Evolutionary conservation across 805 yeast species (phyloP).

Genomic region (Tetrapisispora namnaoensis): DNA sequence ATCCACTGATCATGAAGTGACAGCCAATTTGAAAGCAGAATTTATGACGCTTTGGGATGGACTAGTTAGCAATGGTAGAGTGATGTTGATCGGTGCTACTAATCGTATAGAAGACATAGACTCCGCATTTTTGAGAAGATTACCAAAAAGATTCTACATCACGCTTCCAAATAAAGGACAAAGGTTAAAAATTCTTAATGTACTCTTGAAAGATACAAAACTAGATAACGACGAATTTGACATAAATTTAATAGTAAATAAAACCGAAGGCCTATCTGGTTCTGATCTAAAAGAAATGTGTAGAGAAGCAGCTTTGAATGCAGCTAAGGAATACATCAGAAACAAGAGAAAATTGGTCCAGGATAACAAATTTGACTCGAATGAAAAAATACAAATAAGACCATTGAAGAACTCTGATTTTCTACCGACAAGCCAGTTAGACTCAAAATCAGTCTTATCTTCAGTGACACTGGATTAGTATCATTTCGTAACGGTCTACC

Average conservation of each 20-base stretch:
- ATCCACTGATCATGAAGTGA: slow-evolving; percentile 85
- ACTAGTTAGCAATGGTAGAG: slow-evolving; percentile 60
- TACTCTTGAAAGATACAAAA: slow-evolving; percentile 56
- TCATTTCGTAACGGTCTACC: background rate
- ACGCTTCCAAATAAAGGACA: slow-evolving; percentile 60
- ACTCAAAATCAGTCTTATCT: slow-evolving; percentile 15
- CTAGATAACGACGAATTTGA: slow-evolving; percentile 50
- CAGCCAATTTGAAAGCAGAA: slow-evolving; percentile 89
- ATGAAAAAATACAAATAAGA: slow-evolving; percentile 38
- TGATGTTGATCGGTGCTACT: slow-evolving; percentile 89
- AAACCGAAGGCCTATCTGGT: slow-evolving; percentile 75
- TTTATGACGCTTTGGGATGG: slow-evolving; percentile 99
- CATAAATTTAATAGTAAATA: slow-evolving; percentile 44
- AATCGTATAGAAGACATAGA: slow-evolving; percentile 89
- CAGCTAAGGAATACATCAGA: slow-evolving; percentile 77
- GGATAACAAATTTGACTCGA: slow-evolving; percentile 6
- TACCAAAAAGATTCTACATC: slow-evolving; percentile 84
- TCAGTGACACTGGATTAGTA: slow-evolving; percentile 16
- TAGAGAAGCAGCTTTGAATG: slow-evolving; percentile 84
- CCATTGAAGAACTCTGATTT: slow-evolving; percentile 62
- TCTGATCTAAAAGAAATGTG: slow-evolving; percentile 86
- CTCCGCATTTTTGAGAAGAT: slow-evolving; percentile 79
- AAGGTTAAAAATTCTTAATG: slow-evolving; percentile 57
- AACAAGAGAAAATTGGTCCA: slow-evolving; percentile 38
- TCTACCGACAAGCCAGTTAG: slow-evolving; percentile 29